These are phyloP conservation scores for Debaryomycetaceae sp. DNA, from an alignment of 1,139 yeast genomes.

Conservation along the genomic window DNA sequence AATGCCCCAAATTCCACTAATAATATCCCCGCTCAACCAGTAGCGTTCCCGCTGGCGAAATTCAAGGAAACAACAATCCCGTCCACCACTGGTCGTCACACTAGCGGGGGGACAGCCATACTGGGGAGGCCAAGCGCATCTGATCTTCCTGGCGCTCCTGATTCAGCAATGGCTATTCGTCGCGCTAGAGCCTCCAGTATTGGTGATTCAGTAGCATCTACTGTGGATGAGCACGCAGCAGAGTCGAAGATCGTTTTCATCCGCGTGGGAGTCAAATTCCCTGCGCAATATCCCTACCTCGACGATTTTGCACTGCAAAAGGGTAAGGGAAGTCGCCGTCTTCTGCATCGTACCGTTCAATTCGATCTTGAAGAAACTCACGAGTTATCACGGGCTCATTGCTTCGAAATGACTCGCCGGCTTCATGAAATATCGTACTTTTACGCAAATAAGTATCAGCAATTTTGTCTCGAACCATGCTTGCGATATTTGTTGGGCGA, in stretches of 20 bases:
- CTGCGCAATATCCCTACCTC: slow-evolving; percentile 56
- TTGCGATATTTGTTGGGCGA: slow-evolving; percentile 77
- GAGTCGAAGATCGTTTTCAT: slow-evolving; percentile 58
- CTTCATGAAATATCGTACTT: slow-evolving; percentile 47
- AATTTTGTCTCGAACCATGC: slow-evolving; percentile 74
- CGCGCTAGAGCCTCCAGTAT: slow-evolving; percentile 1
- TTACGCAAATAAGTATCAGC: slow-evolving; percentile 42
- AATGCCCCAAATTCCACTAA: too few species aligned
- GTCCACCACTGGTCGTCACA: neutral
- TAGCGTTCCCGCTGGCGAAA: slow-evolving; percentile 1
- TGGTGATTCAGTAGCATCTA: slow-evolving; percentile 1
- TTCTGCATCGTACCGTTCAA: slow-evolving; percentile 14
- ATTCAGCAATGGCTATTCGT: neutral
- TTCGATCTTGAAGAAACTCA: slow-evolving; percentile 72
- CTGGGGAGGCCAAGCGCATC: neutral
- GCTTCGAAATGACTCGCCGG: slow-evolving; percentile 37
- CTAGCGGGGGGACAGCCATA: neutral
- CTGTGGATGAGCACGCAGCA: slow-evolving; percentile 5
- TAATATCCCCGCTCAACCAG: slow-evolving; percentile 1
- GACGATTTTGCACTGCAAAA: slow-evolving; percentile 24
- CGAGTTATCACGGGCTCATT: slow-evolving; percentile 40
- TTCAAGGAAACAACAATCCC: slow-evolving; percentile 1
- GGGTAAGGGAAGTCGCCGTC: slow-evolving; percentile 12
- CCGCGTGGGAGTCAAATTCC: slow-evolving; percentile 58
- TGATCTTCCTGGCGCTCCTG: neutral